Percentiles rank a stretch among this genome's conserved stretches.
phyloP scores from a whole-genome alignment of 2,329 filamentous ascomycete genomes.

The Cercospora nicotianae region DNA sequence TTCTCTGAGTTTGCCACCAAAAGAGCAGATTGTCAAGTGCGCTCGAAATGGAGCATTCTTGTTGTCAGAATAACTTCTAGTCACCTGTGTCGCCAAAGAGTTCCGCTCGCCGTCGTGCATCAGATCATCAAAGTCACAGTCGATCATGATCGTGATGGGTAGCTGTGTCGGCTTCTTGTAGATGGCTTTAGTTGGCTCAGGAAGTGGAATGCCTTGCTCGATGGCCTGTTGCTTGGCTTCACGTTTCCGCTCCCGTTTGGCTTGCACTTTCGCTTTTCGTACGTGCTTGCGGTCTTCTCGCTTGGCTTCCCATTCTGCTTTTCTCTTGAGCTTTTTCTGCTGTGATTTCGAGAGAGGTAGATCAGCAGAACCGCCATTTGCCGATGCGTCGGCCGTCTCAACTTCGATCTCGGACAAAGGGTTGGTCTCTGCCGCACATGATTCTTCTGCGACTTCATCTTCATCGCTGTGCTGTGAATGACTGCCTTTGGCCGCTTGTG shows the following conservation, averaged over 20 bases:
- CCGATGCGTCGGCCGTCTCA: not conserved
- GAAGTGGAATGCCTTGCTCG: conserved; percentile 20
- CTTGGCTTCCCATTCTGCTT: conserved; percentile 73
- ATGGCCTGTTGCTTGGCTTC: conserved; percentile 31
- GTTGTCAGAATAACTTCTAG: conserved; percentile 87
- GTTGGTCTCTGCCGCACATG: not conserved
- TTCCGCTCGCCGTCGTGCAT: conserved; percentile 87
- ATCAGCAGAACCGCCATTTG: conserved; percentile 6
- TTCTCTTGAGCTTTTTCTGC: conserved; percentile 72
- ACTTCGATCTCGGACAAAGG: conserved; percentile 8
- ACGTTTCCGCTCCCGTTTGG: conserved; percentile 54
- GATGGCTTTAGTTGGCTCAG: conserved; percentile 7
- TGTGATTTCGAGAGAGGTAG: conserved; percentile 77
- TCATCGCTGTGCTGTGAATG: not conserved
- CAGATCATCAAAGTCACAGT: conserved; percentile 87
- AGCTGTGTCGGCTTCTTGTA: conserved; percentile 43
- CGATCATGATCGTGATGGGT: conserved; percentile 78
- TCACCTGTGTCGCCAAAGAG: conserved; percentile 80
- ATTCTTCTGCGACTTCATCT: not conserved
- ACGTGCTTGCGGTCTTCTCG: conserved; percentile 59
- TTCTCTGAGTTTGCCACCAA: conserved; percentile 69
- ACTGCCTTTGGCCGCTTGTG: not conserved
- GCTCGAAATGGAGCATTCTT: conserved; percentile 64
- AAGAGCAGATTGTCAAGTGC: conserved; percentile 76
- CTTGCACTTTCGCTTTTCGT: conserved; percentile 57